phyloP scores from a whole-genome alignment of 495 filamentous ascomycete genomes.

The Hyaloscypha finlandica region DNA sequence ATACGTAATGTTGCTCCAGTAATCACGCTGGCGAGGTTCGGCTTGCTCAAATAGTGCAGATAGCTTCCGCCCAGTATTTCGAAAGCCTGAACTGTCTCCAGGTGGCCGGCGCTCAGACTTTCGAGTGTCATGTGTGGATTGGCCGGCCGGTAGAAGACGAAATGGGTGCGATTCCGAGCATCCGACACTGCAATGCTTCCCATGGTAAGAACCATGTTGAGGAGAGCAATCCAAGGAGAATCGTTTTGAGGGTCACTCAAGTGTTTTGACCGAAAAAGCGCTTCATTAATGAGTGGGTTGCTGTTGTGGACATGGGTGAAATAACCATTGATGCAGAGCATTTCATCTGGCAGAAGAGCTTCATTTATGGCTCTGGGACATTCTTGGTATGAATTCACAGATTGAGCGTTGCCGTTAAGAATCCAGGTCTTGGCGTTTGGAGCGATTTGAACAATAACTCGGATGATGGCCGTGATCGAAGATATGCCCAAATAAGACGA shows the following conservation, averaged over 20 bases:
- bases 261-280: conserved; percentile 67
- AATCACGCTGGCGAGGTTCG: conserved; percentile 69
- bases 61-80: conserved; percentile 73
- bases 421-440: conserved; percentile 36
- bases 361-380: conserved; percentile 16
- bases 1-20: conserved; percentile 67
- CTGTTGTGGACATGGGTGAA: conserved; percentile 72
- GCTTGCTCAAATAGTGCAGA: conserved; percentile 72
- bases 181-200: conserved; percentile 68
- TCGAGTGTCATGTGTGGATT: conserved; percentile 64
- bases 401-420: neutral
- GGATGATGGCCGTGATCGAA: conserved; percentile 74
- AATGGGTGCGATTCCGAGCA: conserved; percentile 55
- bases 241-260: conserved; percentile 63
- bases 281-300: conserved; percentile 74
- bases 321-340: conserved; percentile 59
- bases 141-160: conserved; percentile 68
- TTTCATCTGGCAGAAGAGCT: conserved; percentile 42
- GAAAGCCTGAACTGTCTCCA: conserved; percentile 69
- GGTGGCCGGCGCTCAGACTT: conserved; percentile 63
- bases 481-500: conserved; percentile 76
- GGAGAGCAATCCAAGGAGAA: conserved; percentile 67
- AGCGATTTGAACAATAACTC: conserved; percentile 74
- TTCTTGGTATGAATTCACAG: neutral
- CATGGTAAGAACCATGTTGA: conserved; percentile 77